Evolutionary conservation across 129 eudicot genomes (phyloP), one percentile per base, ranked within the genome.

Genomic region (Mikania micrantha): DNA sequence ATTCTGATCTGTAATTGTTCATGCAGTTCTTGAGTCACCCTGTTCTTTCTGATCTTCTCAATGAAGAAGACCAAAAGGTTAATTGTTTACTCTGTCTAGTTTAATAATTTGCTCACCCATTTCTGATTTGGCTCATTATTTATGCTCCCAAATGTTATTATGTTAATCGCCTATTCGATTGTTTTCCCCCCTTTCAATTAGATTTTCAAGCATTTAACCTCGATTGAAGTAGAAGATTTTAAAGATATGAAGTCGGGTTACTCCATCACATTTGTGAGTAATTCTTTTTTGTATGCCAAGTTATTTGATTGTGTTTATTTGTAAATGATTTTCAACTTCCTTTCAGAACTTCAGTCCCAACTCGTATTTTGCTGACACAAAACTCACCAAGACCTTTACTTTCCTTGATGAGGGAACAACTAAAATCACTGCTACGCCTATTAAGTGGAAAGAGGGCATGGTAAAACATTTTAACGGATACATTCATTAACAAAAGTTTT

Each of bases 21-120:
- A 47, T 84, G 80, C 86, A 90, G 96, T 86, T 90, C 58, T 25
- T 90, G 78, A 86, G 97, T 78, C 97, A 90, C 75, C 97, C 97
- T 75, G 88, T 81, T 41, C 90, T 90, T 62, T 45, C 73, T 49
- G 97, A 79, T 17, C 80, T 90, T 45, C 71, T 86, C 77, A 82
- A 76, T 39, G 95, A 86, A 64, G 97, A 90, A 63, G 97, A 90
- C 79, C 88, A 84, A 64, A 90, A 86, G 96, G 96, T 89, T 69
- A 3, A n/a, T 52, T 3, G 40, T 21, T 71, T 75, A 61, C 31
- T 3, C 47, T 3, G 21, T 17, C 36, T 35, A 10, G 29, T 21
- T 60, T 32, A 4, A 4, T 60, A 16, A 60, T 16, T 41, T 16
- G 28, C 27, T 50, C 22, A 17, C n/a, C 19, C 1, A n/a, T 19